Percentiles rank a stretch among this genome's conserved stretches.
phyloP scores from a whole-genome alignment of 2,329 filamentous ascomycete genomes.

The Epichloe gansuensis region DNA sequence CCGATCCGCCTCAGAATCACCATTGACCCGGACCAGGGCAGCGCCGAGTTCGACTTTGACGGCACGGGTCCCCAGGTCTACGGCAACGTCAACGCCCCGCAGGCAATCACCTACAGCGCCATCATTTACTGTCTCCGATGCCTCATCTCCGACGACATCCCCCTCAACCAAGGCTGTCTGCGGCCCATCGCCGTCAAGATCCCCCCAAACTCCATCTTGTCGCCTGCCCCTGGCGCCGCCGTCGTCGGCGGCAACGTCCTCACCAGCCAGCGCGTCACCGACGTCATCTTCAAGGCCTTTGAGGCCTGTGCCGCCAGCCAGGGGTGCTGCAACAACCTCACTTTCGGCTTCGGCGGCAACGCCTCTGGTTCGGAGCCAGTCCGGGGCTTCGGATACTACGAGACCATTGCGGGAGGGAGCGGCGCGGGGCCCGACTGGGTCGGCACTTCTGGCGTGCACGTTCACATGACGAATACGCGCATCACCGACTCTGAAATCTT shows the following conservation, averaged over 20 bases:
- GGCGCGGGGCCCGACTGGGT: slow-evolving; percentile 50
- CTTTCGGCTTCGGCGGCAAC: slow-evolving; percentile 57
- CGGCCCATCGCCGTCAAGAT: slow-evolving; percentile 64
- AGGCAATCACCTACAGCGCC: slow-evolving; percentile 73
- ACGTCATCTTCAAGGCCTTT: slow-evolving; percentile 53
- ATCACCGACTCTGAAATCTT: slow-evolving; percentile 46
- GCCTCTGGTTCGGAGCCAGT: slow-evolving; percentile 23
- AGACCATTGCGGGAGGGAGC: slow-evolving; percentile 52
- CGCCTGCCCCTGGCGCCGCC: slow-evolving; percentile 62
- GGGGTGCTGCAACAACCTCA: slow-evolving; percentile 73
- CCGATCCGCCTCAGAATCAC: slow-evolving; percentile 63
- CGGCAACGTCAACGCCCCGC: slow-evolving; percentile 67
- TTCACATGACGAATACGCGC: slow-evolving; percentile 63
- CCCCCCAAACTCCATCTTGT: slow-evolving; percentile 62
- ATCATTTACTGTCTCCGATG: slow-evolving; percentile 78
- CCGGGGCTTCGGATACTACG: slow-evolving; percentile 36
- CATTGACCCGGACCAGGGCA: slow-evolving; percentile 62
- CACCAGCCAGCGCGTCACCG: slow-evolving; percentile 30
- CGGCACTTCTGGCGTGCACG: slow-evolving; percentile 31
- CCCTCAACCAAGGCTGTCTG: slow-evolving; percentile 71
- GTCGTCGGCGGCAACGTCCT: slow-evolving; percentile 72
- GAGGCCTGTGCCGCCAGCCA: slow-evolving; percentile 66
- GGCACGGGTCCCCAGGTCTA: slow-evolving; percentile 73
- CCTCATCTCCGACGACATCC: slow-evolving; percentile 69
- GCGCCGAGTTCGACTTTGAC: slow-evolving; percentile 67